These are phyloP conservation scores for Ogataea paraovalis DNA, from an alignment of 805 yeast species.

Conservation along the genomic window DNA sequence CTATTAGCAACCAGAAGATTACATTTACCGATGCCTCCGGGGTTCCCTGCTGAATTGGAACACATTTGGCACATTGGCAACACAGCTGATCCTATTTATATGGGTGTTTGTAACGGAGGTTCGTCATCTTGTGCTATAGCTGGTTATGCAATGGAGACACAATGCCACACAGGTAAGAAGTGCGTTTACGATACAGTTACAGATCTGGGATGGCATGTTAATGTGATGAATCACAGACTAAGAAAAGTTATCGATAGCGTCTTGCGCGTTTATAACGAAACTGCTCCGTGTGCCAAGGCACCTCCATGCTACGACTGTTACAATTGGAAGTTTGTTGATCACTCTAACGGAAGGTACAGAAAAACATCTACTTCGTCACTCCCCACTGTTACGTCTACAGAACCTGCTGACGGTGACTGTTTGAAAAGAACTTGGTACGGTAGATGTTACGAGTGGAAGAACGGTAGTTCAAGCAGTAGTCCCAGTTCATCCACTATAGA, in stretches of 20 bases:
- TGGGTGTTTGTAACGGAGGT: conserved; percentile 97
- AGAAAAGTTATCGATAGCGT: conserved; percentile 86
- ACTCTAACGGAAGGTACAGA: conserved; percentile 32
- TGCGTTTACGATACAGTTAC: conserved; percentile 87
- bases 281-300: conserved; percentile 69
- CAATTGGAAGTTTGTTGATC: conserved; percentile 75
- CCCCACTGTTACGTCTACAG: conserved; percentile 19
- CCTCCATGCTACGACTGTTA: conserved; percentile 88
- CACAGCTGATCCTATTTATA: conserved; percentile 93
- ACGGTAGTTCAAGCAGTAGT: conserved; percentile 10
- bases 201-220: conserved; percentile 90
- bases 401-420: conserved; percentile 40
- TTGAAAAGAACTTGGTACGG: conserved; percentile 66
- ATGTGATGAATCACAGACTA: conserved; percentile 81
- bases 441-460: conserved; percentile 33
- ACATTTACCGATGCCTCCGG: conserved; percentile 92
- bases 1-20: conserved; percentile 74
- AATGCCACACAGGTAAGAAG: conserved; percentile 84
- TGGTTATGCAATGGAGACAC: conserved; percentile 96
- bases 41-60: conserved; percentile 70
- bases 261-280: conserved; percentile 63
- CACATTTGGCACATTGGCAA: conserved; percentile 95
- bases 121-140: conserved; percentile 83
- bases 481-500: conserved; percentile 3
- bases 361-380: conserved; percentile 26